Base-by-base conservation (phyloP, 2,329 filamentous ascomycete genomes). In the Aspergillus costaricaensis region DNA sequence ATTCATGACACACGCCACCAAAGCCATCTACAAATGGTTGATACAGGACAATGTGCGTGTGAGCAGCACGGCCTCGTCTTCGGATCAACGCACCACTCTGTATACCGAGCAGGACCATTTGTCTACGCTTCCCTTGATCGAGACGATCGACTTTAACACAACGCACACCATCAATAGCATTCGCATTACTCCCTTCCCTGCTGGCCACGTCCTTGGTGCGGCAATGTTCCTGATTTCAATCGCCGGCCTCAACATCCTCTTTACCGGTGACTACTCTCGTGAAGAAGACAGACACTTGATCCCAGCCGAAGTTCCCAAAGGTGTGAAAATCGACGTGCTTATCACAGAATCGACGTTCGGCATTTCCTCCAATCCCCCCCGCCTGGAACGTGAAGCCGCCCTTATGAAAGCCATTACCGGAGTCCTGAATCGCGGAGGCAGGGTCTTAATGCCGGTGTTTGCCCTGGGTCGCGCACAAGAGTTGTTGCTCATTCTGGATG, bases 21-120 rank as follows among this genome's bases (percentile, higher is more conserved):
- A 99, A 77, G 95, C 95, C 69, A 99, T 99, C 75, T 99, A 99
- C 85, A 98, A 98, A 80, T 98, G 95, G 94, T 87, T 98, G 55
- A 97, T 98, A 64, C 92, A 96, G 77, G 95, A 99, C 78, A 96
- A 92, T 67, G 91, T 99, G 48, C 89, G 95, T 61, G 93, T 99
- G 30, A 91, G 70, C 84, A 95, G 82, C 83, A 91, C 72, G 32
- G 82, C 83, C 2, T 86, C 84, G 53, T 86, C 84, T 5, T 85
- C 85, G 2, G 85, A 87, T 68, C 85, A 86, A 64, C 82, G 85
- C 65, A 85, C 85, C 23, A 83, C 86, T 43, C 87, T 98, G 49
- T 99, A 97, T 75, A 97, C 92, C 1, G 95, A 99, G 78, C 89
- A 94, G 68, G 95, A 99, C 73, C 93, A 98, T 76, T 83, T 96